Percentiles rank a stretch among this genome's conserved stretches.
Conservation (phyloP, 2,329 filamentous ascomycete genomes). For the Daldinia sp. region DNA sequence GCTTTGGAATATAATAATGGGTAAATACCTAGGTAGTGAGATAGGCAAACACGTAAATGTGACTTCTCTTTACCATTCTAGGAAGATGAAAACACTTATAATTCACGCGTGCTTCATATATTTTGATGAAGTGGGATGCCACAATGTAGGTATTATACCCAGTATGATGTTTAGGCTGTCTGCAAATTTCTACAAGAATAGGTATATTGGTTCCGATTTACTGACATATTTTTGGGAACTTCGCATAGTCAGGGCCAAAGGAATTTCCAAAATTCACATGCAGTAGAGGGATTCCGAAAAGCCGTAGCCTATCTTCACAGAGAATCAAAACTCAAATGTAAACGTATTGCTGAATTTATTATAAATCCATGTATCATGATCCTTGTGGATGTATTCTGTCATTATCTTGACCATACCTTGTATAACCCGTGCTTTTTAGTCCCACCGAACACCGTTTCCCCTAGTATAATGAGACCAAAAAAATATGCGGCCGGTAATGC, state of each 20-base stretch:
- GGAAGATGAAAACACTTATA: neutral
- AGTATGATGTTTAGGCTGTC: too few species aligned
- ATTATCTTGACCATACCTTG: neutral
- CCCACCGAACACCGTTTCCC: slow-evolving; percentile 10
- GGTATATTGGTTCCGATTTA: neutral
- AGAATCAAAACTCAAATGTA: neutral
- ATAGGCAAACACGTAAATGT: too few species aligned
- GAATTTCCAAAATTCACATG: neutral
- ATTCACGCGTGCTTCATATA: neutral
- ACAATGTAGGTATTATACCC: too few species aligned
- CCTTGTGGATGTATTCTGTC: neutral
- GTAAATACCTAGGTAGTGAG: too few species aligned
- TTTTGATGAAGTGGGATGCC: too few species aligned
- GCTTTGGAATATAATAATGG: too few species aligned
- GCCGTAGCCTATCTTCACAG: neutral
- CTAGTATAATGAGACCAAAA: neutral
- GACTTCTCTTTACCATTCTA: too few species aligned
- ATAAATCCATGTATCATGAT: neutral
- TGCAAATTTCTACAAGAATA: too few species aligned
- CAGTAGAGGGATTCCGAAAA: too few species aligned
- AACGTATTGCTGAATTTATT: neutral
- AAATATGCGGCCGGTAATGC: neutral
- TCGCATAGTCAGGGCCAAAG: neutral
- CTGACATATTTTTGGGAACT: neutral
- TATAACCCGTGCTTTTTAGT: neutral